Evolutionary conservation across 208 protist genomes (phyloP).

Genomic region (Leishmania braziliensis): DNA sequence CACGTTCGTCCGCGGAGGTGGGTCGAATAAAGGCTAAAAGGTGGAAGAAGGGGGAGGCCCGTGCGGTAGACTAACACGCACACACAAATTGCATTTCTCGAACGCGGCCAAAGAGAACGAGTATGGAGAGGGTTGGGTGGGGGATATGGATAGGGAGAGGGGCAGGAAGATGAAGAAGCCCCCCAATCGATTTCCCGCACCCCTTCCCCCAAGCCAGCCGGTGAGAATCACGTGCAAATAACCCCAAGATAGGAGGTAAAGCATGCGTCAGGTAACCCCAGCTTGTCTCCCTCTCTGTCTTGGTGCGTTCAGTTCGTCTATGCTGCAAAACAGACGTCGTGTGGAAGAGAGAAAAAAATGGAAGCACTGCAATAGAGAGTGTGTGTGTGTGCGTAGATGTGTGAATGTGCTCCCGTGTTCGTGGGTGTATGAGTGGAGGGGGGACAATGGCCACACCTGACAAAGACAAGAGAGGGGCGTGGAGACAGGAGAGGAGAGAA

Average conservation of each 20-base stretch:
- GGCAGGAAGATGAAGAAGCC: neutral
- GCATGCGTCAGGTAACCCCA: neutral
- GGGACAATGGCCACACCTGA: neutral
- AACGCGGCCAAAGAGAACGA: neutral
- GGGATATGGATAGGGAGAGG: neutral
- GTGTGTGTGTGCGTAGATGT: conserved; percentile 11
- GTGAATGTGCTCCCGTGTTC: neutral
- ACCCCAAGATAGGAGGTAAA: neutral
- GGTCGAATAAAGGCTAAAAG: neutral
- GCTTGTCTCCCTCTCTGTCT: neutral
- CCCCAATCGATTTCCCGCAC: neutral
- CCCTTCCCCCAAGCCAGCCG: neutral
- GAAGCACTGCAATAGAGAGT: neutral
- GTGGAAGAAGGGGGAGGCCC: neutral
- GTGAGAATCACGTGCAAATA: neutral
- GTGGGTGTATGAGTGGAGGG: neutral
- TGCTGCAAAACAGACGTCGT: neutral
- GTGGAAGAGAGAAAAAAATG: neutral
- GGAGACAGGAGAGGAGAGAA: neutral
- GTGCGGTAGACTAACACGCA: neutral
- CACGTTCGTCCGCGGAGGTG: neutral
- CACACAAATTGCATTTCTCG: neutral
- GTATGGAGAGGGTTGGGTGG: neutral
- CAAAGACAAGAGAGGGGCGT: neutral
- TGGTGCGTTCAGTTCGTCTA: neutral